Conservation (phyloP, 108 stramenopile species). For the Nitzschia sp. region DNA sequence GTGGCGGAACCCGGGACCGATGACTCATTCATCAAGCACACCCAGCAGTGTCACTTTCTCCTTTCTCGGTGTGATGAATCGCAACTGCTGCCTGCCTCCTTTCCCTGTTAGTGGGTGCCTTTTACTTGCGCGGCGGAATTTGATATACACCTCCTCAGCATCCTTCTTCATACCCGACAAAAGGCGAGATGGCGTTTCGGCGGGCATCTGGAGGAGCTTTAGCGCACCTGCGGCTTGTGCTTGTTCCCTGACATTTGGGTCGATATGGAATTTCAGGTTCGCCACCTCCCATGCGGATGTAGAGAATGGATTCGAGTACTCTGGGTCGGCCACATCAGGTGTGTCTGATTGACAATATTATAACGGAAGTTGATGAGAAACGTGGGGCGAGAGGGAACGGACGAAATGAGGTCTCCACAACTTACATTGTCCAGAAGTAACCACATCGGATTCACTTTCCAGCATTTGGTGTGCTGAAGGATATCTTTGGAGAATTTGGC, state of each 20-base stretch:
- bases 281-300: conserved; percentile 85
- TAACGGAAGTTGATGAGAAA: no score
- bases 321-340: conserved; percentile 77
- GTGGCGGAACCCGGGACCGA: no score
- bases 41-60: conserved; percentile 19
- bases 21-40: not conserved
- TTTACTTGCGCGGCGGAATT: conserved; percentile 45
- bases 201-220: conserved; percentile 67
- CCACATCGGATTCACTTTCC: conserved; percentile 85
- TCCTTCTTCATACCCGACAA: conserved; percentile 38
- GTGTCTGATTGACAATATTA: no score
- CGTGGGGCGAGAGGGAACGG: no score
- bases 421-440: conserved; percentile 74
- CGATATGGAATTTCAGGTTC: conserved; percentile 61
- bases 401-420: no score
- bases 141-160: conserved; percentile 55
- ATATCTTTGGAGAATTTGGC: conserved; percentile 76
- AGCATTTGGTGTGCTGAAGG: conserved; percentile 61
- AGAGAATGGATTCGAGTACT: conserved; percentile 77
- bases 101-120: conserved; percentile 58
- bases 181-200: conserved; percentile 63
- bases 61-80: conserved; percentile 71
- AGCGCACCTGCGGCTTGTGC: conserved; percentile 49
- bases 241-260: conserved; percentile 61
- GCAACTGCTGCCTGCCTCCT: conserved; percentile 18